These are phyloP conservation scores for Apiospora phragmitis DNA, from an alignment of 2,329 filamentous ascomycete species.

Conservation along the genomic window DNA sequence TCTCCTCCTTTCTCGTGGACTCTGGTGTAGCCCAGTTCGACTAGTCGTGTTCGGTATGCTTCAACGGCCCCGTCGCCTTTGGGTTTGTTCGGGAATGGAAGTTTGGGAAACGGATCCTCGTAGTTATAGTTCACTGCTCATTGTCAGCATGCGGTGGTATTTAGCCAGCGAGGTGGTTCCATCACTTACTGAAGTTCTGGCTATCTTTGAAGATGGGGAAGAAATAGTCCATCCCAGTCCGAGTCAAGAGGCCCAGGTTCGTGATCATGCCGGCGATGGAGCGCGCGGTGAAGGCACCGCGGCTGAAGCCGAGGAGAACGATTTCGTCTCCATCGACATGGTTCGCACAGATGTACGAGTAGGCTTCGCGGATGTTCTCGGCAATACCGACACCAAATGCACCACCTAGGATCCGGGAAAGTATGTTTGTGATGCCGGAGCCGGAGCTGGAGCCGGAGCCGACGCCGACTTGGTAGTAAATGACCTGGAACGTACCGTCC, in stretches of 20 bases:
- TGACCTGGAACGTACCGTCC: slow-evolving; percentile 57
- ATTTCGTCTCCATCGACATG: slow-evolving; percentile 60
- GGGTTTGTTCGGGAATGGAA: slow-evolving; percentile 51
- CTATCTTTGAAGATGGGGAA: slow-evolving; percentile 58
- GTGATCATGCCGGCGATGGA: slow-evolving; percentile 56
- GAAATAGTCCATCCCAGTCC: slow-evolving; percentile 54
- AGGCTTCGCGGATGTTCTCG: slow-evolving; percentile 62
- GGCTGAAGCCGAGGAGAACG: slow-evolving; percentile 56
- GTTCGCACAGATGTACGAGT: slow-evolving; percentile 63
- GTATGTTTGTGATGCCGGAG: slow-evolving; percentile 42
- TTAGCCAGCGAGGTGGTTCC: neutral
- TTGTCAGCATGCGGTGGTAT: no score
- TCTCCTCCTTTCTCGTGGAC: slow-evolving; percentile 37
- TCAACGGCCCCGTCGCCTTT: slow-evolving; percentile 42
- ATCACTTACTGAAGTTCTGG: slow-evolving; percentile 45
- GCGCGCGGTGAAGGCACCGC: slow-evolving; percentile 59
- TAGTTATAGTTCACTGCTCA: slow-evolving; percentile 39
- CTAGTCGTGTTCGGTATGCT: slow-evolving; percentile 45
- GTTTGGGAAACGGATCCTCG: slow-evolving; percentile 46
- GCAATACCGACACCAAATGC: slow-evolving; percentile 56
- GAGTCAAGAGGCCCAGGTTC: slow-evolving; percentile 51
- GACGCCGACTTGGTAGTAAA: slow-evolving; percentile 62
- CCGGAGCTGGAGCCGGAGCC: slow-evolving; percentile 55
- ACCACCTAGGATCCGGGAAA: slow-evolving; percentile 55
- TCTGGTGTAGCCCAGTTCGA: slow-evolving; percentile 43